Base-by-base conservation (phyloP, 2,329 filamentous ascomycete species). In the Amesomyces nigricolor region DNA sequence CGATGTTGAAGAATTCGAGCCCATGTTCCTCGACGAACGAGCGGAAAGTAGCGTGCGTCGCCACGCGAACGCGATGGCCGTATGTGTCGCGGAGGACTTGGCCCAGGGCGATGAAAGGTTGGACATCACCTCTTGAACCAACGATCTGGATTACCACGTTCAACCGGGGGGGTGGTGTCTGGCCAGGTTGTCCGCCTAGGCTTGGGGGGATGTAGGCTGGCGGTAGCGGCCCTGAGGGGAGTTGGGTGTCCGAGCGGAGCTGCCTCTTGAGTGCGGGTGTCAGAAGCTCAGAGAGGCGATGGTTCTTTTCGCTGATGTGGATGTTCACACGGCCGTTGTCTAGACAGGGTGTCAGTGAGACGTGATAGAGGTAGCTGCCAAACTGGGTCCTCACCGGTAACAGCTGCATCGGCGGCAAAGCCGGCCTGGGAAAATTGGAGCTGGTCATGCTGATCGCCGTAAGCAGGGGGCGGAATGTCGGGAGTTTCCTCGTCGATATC, bases 251-350 rank as follows among this genome's bases (percentile, higher is more conserved):
- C 43, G 78, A 71, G 37, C 75, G 72, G 19, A 83, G 70, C 63
- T 87, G 78, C 59, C 76, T 75, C 58, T 78, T 72, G 40, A 91
- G 68, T 7, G 84, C 81, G 3, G 87, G 85, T 0, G 81, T 78
- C 26, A 91, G 77, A 11, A 91, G 74, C 57, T 84, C 81, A 2
- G 86, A 82, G 4, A 92, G 74, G 53, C 80, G 80, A 53, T 78
- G 73, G 62, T 79, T 84, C 62, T 82, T 85, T 67, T 90, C 85
- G 65, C 86, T 84, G 71, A 94, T 89, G 59, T 84, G 85, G 72
- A 94, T 90, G 65, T 90, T 84, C 63, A 94, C 78, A 65, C 89
- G 82, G 22, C 89, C 89, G 72, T 91, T 86, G 58, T 81, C 87
- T 83, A 51, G 7, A 26, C 11, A 17, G 29, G 26, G 11, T 29